Evolutionary conservation across 768 basidiomycete genomes (phyloP).

Genomic region (Lactarius pseudohatsudake): DNA sequence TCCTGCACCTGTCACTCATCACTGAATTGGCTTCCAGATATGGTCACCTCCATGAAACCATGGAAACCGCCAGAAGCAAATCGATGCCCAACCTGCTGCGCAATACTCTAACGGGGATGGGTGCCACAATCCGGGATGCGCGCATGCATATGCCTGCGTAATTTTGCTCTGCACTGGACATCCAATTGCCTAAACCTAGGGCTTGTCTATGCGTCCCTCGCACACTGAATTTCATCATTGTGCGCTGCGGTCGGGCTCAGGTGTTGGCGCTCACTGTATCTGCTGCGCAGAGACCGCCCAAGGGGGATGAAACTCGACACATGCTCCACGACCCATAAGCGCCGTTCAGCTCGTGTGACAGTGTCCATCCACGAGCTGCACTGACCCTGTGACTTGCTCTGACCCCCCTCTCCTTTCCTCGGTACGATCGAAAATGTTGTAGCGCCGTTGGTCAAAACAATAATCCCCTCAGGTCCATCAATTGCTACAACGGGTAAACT

Average conservation of each 20-base stretch:
- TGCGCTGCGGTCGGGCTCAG: not conserved
- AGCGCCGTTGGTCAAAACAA: not conserved
- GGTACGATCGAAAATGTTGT: not conserved
- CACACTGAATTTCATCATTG: not conserved
- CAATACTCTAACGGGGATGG: slow-evolving; percentile 3
- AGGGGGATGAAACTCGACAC: not conserved
- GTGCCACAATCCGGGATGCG: not conserved
- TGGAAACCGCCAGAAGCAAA: slow-evolving; percentile 15
- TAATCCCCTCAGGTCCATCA: not conserved
- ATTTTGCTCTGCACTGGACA: not conserved
- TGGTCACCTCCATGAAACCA: slow-evolving; percentile 13
- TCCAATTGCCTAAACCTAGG: not conserved
- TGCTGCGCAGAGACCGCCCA: not conserved
- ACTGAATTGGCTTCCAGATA: slow-evolving; percentile 1
- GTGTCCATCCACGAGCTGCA: not conserved
- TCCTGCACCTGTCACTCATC: not conserved
- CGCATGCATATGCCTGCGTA: not conserved
- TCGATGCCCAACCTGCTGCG: not conserved
- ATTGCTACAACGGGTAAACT: not conserved
- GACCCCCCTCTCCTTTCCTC: not conserved
- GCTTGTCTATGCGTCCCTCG: not conserved
- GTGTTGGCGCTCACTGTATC: not conserved
- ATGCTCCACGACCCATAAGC: slow-evolving; percentile 1
- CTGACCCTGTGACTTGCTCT: slow-evolving; percentile 9
- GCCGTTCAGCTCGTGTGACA: slow-evolving; percentile 1